Base-by-base conservation (phyloP, 371 early-diverging fungal species). In the Lichtheimia corymbifera region DNA sequence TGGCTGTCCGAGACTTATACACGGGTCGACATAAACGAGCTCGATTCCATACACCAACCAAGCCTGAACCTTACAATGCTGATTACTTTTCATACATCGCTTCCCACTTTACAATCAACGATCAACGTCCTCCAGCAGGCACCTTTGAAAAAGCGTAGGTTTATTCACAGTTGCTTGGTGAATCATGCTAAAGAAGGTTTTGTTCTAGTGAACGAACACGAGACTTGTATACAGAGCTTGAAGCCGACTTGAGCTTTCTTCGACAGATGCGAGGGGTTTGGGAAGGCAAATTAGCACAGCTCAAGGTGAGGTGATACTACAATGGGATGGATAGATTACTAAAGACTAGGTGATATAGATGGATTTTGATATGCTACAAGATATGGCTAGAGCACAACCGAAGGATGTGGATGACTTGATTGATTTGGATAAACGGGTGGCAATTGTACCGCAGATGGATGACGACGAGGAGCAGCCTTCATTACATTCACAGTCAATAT, bases 231-330 rank as follows among this genome's bases (percentile, higher is more conserved):
- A 18, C 43, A 22, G 57, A 56, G 15, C 25, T 56, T 9, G 24
- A 56, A 27, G 57, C 43, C 3, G 57, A 56, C 25, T 42, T 41
- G 25, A 42, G 25, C 17, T 56, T 56, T 45, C 28, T 56, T 14
- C 45, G 44, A n/a, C 57, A 45, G 27, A 56, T 56, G 57, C 43
- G 40, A 22, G 57, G 25, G 15, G 25, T 56, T 45, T 56, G 57
- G 57, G 27, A 13, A 17, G 22, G 24, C 7, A 56, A 56, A 18
- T 25, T 56, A 20, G 25, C 40, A 15, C 57, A 56, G 15, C 47
- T 56, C 7, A 13, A 56, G 45, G 57, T 56, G 25, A 20, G 25
- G 2, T 4, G n/a, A 50, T 18, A 47, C 20, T 47, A 47, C 5
- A n/a, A n/a, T 47, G 13, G n/a, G 11, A 17, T 47, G n/a, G 3